A percentile compares a stretch with the other conserved stretches of the same genome.
Evolutionary conservation across 371 early-diverging fungal species (phyloP).

Genomic region (Circinella umbellata): DNA sequence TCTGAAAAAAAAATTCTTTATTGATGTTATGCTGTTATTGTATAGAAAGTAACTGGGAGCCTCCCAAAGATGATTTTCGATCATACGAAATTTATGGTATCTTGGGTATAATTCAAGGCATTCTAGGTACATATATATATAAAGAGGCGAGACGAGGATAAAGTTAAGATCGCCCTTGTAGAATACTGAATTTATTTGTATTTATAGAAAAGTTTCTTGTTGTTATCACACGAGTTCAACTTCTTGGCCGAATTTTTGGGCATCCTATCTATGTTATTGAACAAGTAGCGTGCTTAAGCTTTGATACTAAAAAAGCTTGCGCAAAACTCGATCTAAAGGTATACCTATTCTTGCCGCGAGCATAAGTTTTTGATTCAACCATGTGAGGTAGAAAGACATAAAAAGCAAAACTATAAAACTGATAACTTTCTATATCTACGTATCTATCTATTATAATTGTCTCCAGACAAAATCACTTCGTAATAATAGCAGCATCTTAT

Average conservation of each 20-base stretch:
- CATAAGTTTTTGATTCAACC: not conserved
- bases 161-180: too few relatives aligned
- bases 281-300: constrained; percentile 47
- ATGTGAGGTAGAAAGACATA: not conserved
- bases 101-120: constrained; percentile 45
- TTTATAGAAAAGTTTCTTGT: constrained; percentile 40
- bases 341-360: too few relatives aligned
- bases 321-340: constrained; percentile 20
- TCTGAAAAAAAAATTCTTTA: not conserved
- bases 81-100: constrained; percentile 45
- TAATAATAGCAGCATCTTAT: not conserved
- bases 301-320: constrained; percentile 38
- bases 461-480: not conserved
- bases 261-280: constrained; percentile 51
- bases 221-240: constrained; percentile 48
- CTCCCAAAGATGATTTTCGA: constrained; percentile 7
- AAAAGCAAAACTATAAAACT: not conserved
- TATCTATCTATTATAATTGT: not conserved
- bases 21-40: not conserved
- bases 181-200: not conserved
- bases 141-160: too few relatives aligned
- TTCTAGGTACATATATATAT: constrained; percentile 26
- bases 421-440: not conserved
- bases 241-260: constrained; percentile 50
- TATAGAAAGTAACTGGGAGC: constrained; percentile 9